phyloP scores from a whole-genome alignment of 2,329 filamentous ascomycete species.

The Trichoderma koningiopsis region DNA sequence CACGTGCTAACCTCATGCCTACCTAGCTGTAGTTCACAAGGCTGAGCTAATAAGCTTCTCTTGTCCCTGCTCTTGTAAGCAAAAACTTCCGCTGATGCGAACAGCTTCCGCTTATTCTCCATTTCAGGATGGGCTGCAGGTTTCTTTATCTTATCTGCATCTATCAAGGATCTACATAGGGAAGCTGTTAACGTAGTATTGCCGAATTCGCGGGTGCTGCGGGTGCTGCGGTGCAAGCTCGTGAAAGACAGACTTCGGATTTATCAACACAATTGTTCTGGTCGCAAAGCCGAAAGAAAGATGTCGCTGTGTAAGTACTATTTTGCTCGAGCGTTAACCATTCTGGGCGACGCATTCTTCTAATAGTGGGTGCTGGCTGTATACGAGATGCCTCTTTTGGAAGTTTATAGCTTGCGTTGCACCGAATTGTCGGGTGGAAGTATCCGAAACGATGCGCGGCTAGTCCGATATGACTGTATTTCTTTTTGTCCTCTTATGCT shows the following conservation, averaged over 20 bases:
- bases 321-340: neutral
- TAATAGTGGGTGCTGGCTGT: neutral
- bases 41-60: neutral
- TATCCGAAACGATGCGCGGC: conserved; percentile 4
- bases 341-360: neutral
- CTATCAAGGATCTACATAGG: neutral
- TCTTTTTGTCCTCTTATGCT: neutral
- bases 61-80: neutral
- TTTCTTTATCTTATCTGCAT: neutral
- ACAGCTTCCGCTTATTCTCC: neutral
- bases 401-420: neutral
- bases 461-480: neutral
- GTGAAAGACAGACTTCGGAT: neutral
- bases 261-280: neutral
- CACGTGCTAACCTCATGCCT: neutral
- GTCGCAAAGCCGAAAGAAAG: neutral
- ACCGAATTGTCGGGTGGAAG: neutral
- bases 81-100: neutral
- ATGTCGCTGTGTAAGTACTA: neutral
- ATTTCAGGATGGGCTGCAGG: neutral
- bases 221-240: neutral
- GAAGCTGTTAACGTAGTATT: neutral
- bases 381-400: conserved; percentile 15
- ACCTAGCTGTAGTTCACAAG: neutral
- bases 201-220: neutral